These are phyloP conservation scores for Aspergillus eucalypticola DNA, from an alignment of 2,329 filamentous ascomycete species.

Conservation along the genomic window DNA sequence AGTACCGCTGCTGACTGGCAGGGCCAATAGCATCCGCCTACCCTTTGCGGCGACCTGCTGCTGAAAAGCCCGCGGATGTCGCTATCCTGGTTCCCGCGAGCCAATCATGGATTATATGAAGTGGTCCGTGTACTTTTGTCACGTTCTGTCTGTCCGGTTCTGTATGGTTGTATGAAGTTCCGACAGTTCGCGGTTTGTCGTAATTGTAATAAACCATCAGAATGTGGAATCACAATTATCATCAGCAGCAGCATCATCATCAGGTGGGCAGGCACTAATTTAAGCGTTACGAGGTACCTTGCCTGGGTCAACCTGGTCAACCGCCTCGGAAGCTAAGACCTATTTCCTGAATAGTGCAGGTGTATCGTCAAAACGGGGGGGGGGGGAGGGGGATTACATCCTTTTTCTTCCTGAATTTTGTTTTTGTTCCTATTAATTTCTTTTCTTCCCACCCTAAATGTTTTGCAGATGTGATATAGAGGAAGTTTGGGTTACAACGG, in stretches of 20 bases:
- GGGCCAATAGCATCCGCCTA: conserved; percentile 29
- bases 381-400: neutral
- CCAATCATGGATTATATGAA: conserved; percentile 30
- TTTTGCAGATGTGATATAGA: neutral
- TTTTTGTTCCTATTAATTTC: no score
- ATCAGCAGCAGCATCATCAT: neutral
- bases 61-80: conserved; percentile 29
- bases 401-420: no score
- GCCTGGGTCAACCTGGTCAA: neutral
- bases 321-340: conserved; percentile 3
- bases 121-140: conserved; percentile 35
- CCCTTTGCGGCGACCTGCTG: conserved; percentile 39
- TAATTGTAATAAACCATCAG: neutral
- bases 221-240: neutral
- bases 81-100: conserved; percentile 34
- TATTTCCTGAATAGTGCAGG: conserved; percentile 4
- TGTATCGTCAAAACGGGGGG: neutral
- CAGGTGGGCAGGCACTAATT: neutral
- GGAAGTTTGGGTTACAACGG: neutral
- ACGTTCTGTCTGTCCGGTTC: conserved; percentile 15
- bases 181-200: neutral
- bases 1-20: conserved; percentile 24
- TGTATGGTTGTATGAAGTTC: neutral
- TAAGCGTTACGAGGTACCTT: neutral
- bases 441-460: neutral